Evolutionary conservation across 352 stramenopile genomes (phyloP), one percentile per base, ranked within the genome.

Genomic region (Pilasporangium apinafurcum): DNA sequence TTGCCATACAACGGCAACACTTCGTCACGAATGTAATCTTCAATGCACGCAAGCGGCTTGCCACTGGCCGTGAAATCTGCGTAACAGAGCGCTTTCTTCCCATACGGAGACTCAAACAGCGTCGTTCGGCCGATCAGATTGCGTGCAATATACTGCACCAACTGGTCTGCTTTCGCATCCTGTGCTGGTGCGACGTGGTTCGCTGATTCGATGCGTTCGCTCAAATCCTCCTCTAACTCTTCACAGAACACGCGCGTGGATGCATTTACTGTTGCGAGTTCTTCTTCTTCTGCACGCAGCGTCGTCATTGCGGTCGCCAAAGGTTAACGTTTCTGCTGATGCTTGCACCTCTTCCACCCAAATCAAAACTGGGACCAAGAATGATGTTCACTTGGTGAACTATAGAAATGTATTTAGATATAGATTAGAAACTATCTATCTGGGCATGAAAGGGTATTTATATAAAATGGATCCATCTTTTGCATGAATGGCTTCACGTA

Each of bases 1-100:
- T 99, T 99, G 22, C 92, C 95, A 61, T 98, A 98, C 29, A 97
- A 73, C 1, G 95, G 94, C 46, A 98, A 53, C 20, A 98, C 95
- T 26, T 89, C 68, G 24, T 68, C 26, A 22, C 57, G 36, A 4
- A 99, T 56, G 43, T 97, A 98, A 13, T 80, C 48, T 62, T 98
- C 95, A 9, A 98, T 78, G 36, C 68, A 94, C 33, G 48, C 54
- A 8, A 97, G 46, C 4, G 89, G 72, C 48, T 93, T 86, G 44
- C 86, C 83, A 29, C 82, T 96, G 33, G 95, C 96, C 12, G 94
- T 98, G 43, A 95, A 97, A 73, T 99, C 95, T 6, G 83, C 92
- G 58, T 98, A 99, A 30, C 96, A 74, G 20, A 98, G 50, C 2
- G 81, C 85, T 14, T 64, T 68, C 12, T 47, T 14, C 17, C 85